Base-by-base conservation (phyloP, 2,329 filamentous ascomycete species). In the Aspergillus sp. region DNA sequence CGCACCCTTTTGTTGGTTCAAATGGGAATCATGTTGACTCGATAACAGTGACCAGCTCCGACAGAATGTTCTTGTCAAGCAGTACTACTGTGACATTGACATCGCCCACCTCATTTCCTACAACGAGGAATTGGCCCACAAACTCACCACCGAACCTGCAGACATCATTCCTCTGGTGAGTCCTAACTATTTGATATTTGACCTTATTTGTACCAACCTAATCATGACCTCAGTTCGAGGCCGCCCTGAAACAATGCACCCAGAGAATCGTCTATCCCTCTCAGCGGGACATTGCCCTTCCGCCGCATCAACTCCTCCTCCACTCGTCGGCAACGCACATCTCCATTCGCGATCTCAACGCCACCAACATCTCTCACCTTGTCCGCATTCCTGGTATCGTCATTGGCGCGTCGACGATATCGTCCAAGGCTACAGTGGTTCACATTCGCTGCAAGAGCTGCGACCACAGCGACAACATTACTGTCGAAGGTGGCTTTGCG, bases 321-420 rank as follows among this genome's bases (percentile, higher is more conserved):
- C 92, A 97, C 74, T 97, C 94, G 47, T 89, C 87, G 53, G 91
- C 91, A 59, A 88, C 93, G 48, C 87, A 95, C 70, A 91, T 92
- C 25, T 94, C 93, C 0, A 97, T 99, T 64, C 88, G 94, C 59
- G 91, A 97, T 61, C 83, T 99, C 36, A 94, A 95, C 64, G 95
- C 94, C 7, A 88, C 89, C 58, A 93, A 91, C 58, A 95, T 99
- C 61, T 91, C 93, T 4, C 87, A 91, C 62, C 87, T 99, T n/a
- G 93, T 99, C 36, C 86, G 93, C 52, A 96, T 99, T 52, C 94
- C 94, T 1, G 95, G 94, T 47, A 99, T 99, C 59, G 91, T 99
- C 54, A 99, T 99, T 60, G 93, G 94, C 44, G 94, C 94, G 44
- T 97, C 93, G 1, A 96, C 96, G 16, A 88, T 97, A 71, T 96